Evolutionary conservation across 352 stramenopile genomes (phyloP).

Genomic region (Aphanomyces invadans): DNA sequence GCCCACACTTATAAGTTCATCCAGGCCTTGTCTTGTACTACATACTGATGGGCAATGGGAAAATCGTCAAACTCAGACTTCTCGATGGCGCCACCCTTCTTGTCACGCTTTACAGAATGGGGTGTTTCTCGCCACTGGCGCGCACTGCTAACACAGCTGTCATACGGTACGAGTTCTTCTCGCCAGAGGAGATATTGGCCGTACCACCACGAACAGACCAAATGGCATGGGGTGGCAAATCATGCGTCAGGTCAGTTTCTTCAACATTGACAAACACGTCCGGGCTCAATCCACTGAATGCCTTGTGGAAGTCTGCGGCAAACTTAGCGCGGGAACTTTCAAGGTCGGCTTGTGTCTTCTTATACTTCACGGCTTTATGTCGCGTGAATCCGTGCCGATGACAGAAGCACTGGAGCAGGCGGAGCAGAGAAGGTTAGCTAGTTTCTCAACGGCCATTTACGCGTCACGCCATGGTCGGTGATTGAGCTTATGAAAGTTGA

Average conservation of each 20-base stretch:
- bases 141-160: constrained; percentile 25
- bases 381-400: not conserved
- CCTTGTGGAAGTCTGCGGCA: not conserved
- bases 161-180: constrained; percentile 25
- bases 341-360: not conserved
- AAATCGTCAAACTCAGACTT: constrained; percentile 17
- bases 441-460: not conserved
- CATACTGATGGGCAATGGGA: constrained; percentile 22
- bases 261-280: constrained; percentile 17
- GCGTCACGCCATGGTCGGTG: not conserved
- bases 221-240: constrained; percentile 14
- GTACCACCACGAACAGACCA: constrained; percentile 25
- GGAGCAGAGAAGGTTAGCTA: not conserved
- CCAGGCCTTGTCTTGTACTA: constrained; percentile 28
- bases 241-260: constrained; percentile 24
- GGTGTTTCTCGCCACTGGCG: constrained; percentile 27
- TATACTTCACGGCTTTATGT: not conserved
- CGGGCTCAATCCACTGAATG: not conserved
- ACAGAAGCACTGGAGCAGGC: not conserved
- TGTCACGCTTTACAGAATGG: constrained; percentile 23
- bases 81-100: constrained; percentile 25
- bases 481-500: constrained; percentile 1
- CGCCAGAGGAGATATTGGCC: not conserved
- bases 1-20: too few relatives aligned
- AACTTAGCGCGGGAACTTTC: not conserved